A percentile compares a stretch with the other conserved stretches of the same genome.
Conservation (phyloP, 768 basidiomycete genomes). For the Suillus tomentosus region DNA sequence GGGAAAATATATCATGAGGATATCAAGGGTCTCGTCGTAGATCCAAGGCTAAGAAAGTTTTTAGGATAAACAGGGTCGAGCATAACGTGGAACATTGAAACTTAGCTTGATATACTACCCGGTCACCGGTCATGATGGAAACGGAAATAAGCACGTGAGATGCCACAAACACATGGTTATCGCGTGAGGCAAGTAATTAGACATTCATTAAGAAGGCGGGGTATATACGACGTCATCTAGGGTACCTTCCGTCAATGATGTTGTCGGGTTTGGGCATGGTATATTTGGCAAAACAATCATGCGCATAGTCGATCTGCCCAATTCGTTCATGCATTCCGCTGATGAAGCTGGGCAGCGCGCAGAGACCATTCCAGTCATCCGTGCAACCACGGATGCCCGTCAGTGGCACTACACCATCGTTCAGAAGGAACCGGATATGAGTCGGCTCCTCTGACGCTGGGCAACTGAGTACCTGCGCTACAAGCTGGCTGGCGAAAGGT, state of each 20-base stretch:
- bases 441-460: constrained; percentile 27
- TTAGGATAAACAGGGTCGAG: not conserved
- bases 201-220: too few species aligned
- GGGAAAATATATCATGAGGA: not conserved
- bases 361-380: constrained; percentile 43
- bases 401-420: constrained; percentile 51
- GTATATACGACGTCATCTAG: constrained; percentile 4
- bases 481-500: constrained; percentile 51
- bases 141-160: not conserved
- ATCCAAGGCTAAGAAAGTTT: not conserved
- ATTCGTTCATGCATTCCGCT: constrained; percentile 39
- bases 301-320: constrained; percentile 41
- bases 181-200: not conserved
- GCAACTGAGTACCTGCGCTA: constrained; percentile 48
- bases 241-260: constrained; percentile 40
- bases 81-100: too few species aligned
- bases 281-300: constrained; percentile 49
- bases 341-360: constrained; percentile 42
- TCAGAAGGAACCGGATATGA: constrained; percentile 47
- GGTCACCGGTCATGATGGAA: too few species aligned
- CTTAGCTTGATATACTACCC: too few species aligned
- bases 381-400: constrained; percentile 45
- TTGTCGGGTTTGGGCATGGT: constrained; percentile 42
- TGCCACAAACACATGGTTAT: not conserved
- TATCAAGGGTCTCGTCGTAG: not conserved